These are phyloP conservation scores for Tarenaya hassleriana DNA, from an alignment of 345 rosid genomes.

Conservation along the genomic window DNA sequence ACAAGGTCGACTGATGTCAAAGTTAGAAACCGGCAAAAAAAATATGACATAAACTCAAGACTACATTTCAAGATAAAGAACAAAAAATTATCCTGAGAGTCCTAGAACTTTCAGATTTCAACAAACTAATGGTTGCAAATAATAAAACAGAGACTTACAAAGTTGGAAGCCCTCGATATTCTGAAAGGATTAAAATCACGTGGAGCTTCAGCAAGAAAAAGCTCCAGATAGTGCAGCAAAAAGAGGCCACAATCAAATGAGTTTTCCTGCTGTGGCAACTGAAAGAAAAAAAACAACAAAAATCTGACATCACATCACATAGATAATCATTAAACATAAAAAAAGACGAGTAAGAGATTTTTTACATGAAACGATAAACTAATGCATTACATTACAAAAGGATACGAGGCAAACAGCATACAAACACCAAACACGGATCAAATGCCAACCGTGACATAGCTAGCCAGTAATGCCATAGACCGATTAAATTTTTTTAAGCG, in stretches of 20 bases:
- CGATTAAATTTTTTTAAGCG: neutral
- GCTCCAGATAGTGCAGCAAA: slow-evolving; percentile 91
- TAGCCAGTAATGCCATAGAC: slow-evolving; percentile 1
- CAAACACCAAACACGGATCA: slow-evolving; percentile 3
- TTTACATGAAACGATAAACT: neutral
- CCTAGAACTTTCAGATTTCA: neutral
- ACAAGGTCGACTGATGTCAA: neutral
- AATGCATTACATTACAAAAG: neutral
- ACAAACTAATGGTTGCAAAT: slow-evolving; percentile 3
- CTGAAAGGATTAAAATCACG: slow-evolving; percentile 62
- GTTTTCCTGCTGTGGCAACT: slow-evolving; percentile 99
- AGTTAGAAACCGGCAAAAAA: neutral
- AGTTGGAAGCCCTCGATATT: slow-evolving; percentile 53
- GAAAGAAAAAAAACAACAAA: slow-evolving; percentile 25
- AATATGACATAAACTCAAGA: slow-evolving; percentile 7
- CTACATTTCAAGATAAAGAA: neutral
- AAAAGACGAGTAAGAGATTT: neutral
- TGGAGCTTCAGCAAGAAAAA: slow-evolving; percentile 83
- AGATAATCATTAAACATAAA: slow-evolving; percentile 9
- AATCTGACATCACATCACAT: slow-evolving; percentile 23
- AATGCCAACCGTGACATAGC: slow-evolving; percentile 2
- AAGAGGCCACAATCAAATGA: slow-evolving; percentile 92
- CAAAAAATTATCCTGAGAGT: neutral
- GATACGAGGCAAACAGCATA: slow-evolving; percentile 7
- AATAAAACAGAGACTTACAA: slow-evolving; percentile 51